These are phyloP conservation scores for Boletus nobilissimus DNA, from an alignment of 1,284 basidiomycete genomes.

Conservation along the genomic window DNA sequence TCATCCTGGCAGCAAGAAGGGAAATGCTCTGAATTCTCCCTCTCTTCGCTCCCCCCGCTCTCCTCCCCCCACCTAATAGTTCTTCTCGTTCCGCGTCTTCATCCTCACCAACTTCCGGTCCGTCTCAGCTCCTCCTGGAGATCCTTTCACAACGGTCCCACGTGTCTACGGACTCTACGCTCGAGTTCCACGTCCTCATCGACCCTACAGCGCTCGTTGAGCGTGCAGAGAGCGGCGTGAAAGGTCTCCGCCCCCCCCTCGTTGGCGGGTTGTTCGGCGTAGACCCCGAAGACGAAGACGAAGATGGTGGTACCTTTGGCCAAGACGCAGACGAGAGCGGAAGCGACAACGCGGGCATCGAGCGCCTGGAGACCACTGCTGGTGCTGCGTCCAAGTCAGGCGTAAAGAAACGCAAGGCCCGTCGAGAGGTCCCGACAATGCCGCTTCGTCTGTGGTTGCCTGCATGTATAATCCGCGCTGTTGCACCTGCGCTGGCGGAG, in stretches of 20 bases:
- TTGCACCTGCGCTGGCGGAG: conserved; percentile 69
- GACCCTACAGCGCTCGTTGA: conserved; percentile 70
- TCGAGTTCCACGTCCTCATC: conserved; percentile 80
- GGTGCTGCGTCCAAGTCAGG: conserved; percentile 49
- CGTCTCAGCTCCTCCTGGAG: conserved; percentile 52
- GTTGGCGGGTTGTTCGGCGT: conserved; percentile 59
- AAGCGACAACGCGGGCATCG: conserved; percentile 50
- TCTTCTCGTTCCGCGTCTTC: conserved; percentile 11
- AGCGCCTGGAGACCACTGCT: conserved; percentile 55
- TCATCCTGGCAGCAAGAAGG: conserved; percentile 49
- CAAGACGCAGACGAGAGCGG: conserved; percentile 51
- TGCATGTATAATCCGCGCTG: conserved; percentile 75
- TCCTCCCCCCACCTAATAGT: conserved; percentile 3
- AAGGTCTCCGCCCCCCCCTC: conserved; percentile 63
- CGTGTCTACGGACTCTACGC: conserved; percentile 70
- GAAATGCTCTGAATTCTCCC: conserved; percentile 25
- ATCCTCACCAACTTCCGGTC: conserved; percentile 19
- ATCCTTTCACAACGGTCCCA: conserved; percentile 62
- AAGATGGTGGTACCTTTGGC: conserved; percentile 46
- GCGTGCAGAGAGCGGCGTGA: conserved; percentile 70
- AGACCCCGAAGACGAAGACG: conserved; percentile 55
- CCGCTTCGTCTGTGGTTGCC: conserved; percentile 79
- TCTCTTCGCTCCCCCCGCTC: conserved; percentile 37
- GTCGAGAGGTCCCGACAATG: conserved; percentile 53
- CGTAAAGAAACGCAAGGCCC: conserved; percentile 51